Conservation (phyloP, 345 rosid species). For the Laguncularia racemosa region DNA sequence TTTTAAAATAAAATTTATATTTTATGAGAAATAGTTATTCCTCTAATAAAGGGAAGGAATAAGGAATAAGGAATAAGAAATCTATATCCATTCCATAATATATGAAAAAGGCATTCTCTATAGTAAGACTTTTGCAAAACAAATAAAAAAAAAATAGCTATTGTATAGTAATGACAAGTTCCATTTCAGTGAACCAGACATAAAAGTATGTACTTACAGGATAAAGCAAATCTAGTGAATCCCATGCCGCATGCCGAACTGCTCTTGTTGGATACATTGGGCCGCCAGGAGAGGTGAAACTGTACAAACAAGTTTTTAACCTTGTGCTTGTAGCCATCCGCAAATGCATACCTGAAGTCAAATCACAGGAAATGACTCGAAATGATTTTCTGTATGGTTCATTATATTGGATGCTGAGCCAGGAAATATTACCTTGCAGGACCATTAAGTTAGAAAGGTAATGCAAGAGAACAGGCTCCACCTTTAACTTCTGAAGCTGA, state of each 20-base stretch:
- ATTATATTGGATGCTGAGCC: too few relatives aligned
- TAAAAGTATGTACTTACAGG: constrained; percentile 56
- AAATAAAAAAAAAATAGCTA: too few relatives aligned
- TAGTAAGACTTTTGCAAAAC: too few relatives aligned
- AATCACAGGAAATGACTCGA: not conserved
- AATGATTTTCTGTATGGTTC: not conserved
- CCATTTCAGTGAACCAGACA: too few relatives aligned
- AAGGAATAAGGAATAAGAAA: too few relatives aligned
- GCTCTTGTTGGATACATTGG: constrained; percentile 99
- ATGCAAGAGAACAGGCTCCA: constrained; percentile 93
- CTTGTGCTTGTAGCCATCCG: constrained; percentile 95
- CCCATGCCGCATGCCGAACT: constrained; percentile 99
- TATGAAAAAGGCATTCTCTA: too few relatives aligned
- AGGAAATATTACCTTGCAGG: constrained; percentile 55
- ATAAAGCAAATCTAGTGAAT: constrained; percentile 78
- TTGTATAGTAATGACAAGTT: too few relatives aligned
- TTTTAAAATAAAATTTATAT: too few relatives aligned
- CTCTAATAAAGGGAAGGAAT: too few relatives aligned
- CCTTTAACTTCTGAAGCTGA: constrained; percentile 95
- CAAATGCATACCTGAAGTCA: constrained; percentile 73
- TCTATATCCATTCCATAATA: too few relatives aligned
- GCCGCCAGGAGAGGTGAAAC: constrained; percentile 97
- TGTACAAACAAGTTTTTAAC: constrained; percentile 83
- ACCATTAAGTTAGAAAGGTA: constrained; percentile 74
- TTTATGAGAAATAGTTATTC: too few relatives aligned